Evolutionary conservation across 2,329 filamentous ascomycete genomes (phyloP), one percentile per base, ranked within the genome.

Genomic region (Curvularia eragrostidis): DNA sequence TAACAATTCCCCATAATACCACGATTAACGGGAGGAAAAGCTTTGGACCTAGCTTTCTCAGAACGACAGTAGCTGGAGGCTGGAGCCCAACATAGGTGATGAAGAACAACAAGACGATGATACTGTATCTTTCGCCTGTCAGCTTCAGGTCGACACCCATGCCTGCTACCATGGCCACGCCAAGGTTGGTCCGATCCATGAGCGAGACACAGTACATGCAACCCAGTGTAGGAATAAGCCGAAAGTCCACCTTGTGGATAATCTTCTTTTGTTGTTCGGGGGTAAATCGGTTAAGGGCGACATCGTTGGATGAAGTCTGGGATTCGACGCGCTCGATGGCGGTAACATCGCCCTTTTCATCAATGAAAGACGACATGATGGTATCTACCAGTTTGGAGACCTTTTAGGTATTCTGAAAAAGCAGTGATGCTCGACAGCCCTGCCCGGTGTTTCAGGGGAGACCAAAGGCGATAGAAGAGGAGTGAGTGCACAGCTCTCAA

Each of bases 221-320:
- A 3, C 75, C 75, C 1, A 79, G 68, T 9, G 77, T 77, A 4
- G 77, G 77, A 12, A 80, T 73, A 1, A 79, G 70, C 21, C 77
- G 72, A 43, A 71, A 56, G 59, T 80, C 78, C 18, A 77, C 59
- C 52, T 65, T 69, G 55, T 63, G 66, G 19, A 69, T 54, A 47
- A 69, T 67, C 54, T 60, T 66, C 57, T 58, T 69, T 52, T 67
- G 66, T 56, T 69, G 50, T 49, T 66, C 63, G 12, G 63, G 65
- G 19, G 66, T 69, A 44, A 65, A 67, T 3, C 54, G 58, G 46
- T 57, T 59, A 56, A 69, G 62, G 41, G 55, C 56, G 15, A 61
- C 63, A 55, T 66, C 49, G 52, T 58, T 66, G 36, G 54, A 48
- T 7, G 56, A 60, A 10, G 49, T 49, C 9, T 58, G 46, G 15